A percentile compares a stretch with the other conserved stretches of the same genome.
Conservation (phyloP, 2,329 filamentous ascomycete species). For the Sclerotinia trifoliorum region DNA sequence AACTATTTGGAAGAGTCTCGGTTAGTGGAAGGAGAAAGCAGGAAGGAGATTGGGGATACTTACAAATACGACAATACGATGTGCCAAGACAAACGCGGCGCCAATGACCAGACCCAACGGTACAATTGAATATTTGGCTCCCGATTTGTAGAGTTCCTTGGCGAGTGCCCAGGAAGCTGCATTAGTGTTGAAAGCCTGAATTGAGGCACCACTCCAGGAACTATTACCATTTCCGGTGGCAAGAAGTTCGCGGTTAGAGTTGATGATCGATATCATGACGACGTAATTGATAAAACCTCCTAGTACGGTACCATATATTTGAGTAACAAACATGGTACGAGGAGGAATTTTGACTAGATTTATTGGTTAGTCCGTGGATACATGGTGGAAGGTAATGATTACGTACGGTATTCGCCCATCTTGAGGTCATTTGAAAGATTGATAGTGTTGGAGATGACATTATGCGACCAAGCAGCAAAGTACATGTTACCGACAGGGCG, state of each 20-base stretch:
- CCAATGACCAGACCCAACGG: conserved; percentile 53
- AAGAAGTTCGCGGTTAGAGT: conserved; percentile 45
- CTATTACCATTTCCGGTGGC: conserved; percentile 45
- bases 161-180: conserved; percentile 50
- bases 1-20: conserved; percentile 41
- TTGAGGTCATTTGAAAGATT: conserved; percentile 54
- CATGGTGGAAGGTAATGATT: not conserved
- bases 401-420: conserved; percentile 57
- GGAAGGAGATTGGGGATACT: conserved; percentile 26
- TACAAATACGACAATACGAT: conserved; percentile 47
- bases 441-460: conserved; percentile 52
- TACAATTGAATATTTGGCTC: conserved; percentile 47
- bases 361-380: conserved; percentile 28
- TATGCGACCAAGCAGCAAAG: conserved; percentile 57
- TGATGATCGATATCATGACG: conserved; percentile 48
- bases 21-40: not conserved
- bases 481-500: conserved; percentile 46
- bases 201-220: conserved; percentile 50
- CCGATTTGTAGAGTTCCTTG: conserved; percentile 51
- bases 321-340: conserved; percentile 47
- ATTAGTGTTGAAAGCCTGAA: conserved; percentile 49
- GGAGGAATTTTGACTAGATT: conserved; percentile 49
- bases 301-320: conserved; percentile 46
- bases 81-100: conserved; percentile 45
- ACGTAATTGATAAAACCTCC: conserved; percentile 49